A percentile compares a stretch with the other conserved stretches of the same genome.
These are phyloP conservation scores for Cystobasidiopsis lactophilus DNA, from an alignment of 768 basidiomycete genomes.

Conservation along the genomic window DNA sequence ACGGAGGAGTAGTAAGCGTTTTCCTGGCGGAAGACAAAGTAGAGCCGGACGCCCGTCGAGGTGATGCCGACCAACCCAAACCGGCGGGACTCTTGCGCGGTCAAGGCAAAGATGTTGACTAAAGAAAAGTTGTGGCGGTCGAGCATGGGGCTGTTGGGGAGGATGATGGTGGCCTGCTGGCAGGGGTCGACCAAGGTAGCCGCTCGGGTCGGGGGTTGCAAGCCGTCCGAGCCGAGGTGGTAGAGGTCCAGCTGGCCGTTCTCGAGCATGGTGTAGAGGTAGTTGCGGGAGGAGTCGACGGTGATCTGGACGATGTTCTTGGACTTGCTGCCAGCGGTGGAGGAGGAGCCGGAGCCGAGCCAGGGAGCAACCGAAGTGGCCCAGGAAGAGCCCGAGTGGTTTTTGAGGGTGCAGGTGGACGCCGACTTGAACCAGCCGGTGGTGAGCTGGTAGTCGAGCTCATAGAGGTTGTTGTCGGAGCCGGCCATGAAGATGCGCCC, in stretches of 20 bases:
- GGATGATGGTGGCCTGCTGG: conserved; percentile 47
- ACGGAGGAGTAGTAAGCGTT: conserved; percentile 9
- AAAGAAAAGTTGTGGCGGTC: conserved; percentile 49
- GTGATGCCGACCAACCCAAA: conserved; percentile 64
- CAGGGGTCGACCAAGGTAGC: background rate
- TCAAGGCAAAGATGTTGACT: conserved; percentile 45
- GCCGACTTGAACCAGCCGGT: background rate
- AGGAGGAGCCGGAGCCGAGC: conserved; percentile 26
- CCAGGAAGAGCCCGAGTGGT: background rate
- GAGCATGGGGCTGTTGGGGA: conserved; percentile 27
- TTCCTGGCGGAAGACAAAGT: conserved; percentile 34
- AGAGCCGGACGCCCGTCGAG: conserved; percentile 58
- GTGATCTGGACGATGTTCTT: conserved; percentile 36
- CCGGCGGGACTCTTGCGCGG: conserved; percentile 40
- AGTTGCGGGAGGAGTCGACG: conserved; percentile 44
- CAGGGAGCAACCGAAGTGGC: background rate
- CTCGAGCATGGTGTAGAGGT: conserved; percentile 53
- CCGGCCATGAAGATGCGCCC: conserved; percentile 66
- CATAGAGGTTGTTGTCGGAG: background rate
- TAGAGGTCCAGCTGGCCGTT: conserved; percentile 47
- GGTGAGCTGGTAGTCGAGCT: background rate
- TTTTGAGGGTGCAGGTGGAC: background rate
- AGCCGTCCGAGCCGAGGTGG: conserved; percentile 19
- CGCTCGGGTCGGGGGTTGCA: background rate
- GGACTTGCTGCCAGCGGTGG: conserved; percentile 30